A percentile compares a stretch with the other conserved stretches of the same genome.
These are phyloP conservation scores for Fusarium torreyae DNA, from an alignment of 2,329 filamentous ascomycete genomes.

Conservation along the genomic window DNA sequence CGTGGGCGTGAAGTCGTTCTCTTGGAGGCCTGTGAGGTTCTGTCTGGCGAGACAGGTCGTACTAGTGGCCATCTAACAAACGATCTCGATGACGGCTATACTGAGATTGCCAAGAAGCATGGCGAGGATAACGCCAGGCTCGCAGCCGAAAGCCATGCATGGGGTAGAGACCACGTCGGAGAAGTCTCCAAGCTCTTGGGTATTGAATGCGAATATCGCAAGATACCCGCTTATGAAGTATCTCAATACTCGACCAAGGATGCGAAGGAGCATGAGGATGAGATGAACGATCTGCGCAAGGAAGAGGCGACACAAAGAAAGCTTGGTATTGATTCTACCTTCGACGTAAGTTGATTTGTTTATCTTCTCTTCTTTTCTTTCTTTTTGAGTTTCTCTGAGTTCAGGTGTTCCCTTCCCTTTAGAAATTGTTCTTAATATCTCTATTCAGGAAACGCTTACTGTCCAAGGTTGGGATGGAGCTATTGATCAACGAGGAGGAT, in stretches of 20 bases:
- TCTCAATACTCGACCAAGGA: conserved; percentile 63
- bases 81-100: conserved; percentile 68
- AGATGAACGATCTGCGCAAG: conserved; percentile 36
- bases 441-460: conserved; percentile 55
- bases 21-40: conserved; percentile 68
- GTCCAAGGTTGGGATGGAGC: conserved; percentile 67
- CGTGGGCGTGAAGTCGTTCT: conserved; percentile 66
- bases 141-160: conserved; percentile 69
- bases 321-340: conserved; percentile 27
- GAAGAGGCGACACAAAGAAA: conserved; percentile 31
- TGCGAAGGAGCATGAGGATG: conserved; percentile 57
- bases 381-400: too few species aligned
- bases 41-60: conserved; percentile 68
- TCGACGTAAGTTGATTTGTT: conserved; percentile 12
- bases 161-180: conserved; percentile 67
- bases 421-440: neutral
- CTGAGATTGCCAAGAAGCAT: conserved; percentile 66
- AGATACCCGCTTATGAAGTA: conserved; percentile 64
- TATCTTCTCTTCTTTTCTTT: accelerated
- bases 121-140: conserved; percentile 63
- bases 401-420: too few species aligned
- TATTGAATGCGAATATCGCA: conserved; percentile 71
- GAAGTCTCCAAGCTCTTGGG: conserved; percentile 64
- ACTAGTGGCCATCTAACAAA: conserved; percentile 70
- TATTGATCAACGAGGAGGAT: conserved; percentile 66